Base-by-base conservation (phyloP, 2,329 filamentous ascomycete species). In the Xylariaceae sp. region DNA sequence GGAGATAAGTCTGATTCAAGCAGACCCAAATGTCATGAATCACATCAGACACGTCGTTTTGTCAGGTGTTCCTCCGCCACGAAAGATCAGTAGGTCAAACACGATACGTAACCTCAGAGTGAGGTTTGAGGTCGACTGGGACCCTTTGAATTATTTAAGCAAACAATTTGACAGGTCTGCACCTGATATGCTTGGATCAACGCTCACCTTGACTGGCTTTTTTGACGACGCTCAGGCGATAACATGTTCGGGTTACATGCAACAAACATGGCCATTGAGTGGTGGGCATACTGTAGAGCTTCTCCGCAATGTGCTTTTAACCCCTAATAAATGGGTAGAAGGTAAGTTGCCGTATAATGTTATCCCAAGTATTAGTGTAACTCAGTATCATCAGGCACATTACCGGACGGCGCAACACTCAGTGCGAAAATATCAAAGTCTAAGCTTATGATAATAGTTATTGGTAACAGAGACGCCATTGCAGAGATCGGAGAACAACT, bases 401-500 rank as follows among this genome's bases (percentile, higher is more conserved):
- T n/a, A n/a, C n/a, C n/a, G n/a, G n/a, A n/a, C n/a, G n/a, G n/a
- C n/a, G n/a, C n/a, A n/a, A n/a, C n/a, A n/a, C n/a, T n/a, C n/a
- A n/a, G n/a, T n/a, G n/a, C n/a, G n/a, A n/a, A n/a, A n/a, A n/a
- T n/a, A n/a, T n/a, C n/a, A n/a, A n/a, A n/a, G n/a, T n/a, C n/a
- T n/a, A n/a, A n/a, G n/a, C n/a, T n/a, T n/a, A n/a, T n/a, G n/a
- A n/a, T n/a, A n/a, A n/a, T n/a, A n/a, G n/a, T n/a, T n/a, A n/a
- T n/a, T n/a, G n/a, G n/a, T n/a, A n/a, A n/a, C n/a, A n/a, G n/a
- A n/a, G n/a, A 39, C 36, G 10, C 41, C 5, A 30, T 46, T 35
- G 30, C 43, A 15, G 43, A 46, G 11, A 36, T 46, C 5, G 43
- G 20, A 7, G 43, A 46, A 18, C 43, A 46, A 27, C 32, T 46